Conservation (phyloP, 2,329 filamentous ascomycete genomes). For the Talaromyces sp. region DNA sequence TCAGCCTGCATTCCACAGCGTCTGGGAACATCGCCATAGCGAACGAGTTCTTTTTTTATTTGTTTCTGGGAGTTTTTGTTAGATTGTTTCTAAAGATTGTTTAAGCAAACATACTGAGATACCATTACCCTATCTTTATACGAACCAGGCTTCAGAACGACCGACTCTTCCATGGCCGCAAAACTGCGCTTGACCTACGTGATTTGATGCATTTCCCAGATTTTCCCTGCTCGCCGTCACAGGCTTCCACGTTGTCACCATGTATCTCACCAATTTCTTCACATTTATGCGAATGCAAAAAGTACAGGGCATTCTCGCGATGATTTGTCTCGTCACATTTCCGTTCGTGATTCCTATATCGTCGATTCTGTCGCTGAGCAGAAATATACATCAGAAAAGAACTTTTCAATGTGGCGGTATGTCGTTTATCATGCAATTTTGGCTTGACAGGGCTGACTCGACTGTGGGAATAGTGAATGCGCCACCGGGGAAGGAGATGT, state of each 20-base stretch:
- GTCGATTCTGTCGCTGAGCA: constrained; percentile 42
- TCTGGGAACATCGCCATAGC: background rate
- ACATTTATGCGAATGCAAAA: constrained; percentile 9
- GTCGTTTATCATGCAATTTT: background rate
- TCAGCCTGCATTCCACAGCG: background rate
- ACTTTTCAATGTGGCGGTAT: constrained; percentile 11
- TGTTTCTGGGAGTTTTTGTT: background rate
- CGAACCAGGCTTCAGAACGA: background rate
- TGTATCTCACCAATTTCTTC: constrained; percentile 5
- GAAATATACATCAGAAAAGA: constrained; percentile 27
- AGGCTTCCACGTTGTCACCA: background rate
- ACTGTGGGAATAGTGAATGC: constrained; percentile 4
- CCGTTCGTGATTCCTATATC: constrained; percentile 19
- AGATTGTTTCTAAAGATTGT: no score
- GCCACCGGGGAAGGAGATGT: constrained; percentile 7
- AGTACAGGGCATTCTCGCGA: constrained; percentile 9
- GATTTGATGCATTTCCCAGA: background rate
- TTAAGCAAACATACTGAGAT: background rate
- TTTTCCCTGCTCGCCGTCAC: background rate
- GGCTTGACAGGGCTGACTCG: background rate
- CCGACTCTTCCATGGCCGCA: background rate
- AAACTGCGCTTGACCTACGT: background rate
- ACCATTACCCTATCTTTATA: background rate
- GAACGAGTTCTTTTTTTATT: background rate
- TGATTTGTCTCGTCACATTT: constrained; percentile 41